Percentiles rank a stretch among this genome's conserved stretches.
phyloP scores from a whole-genome alignment of 495 filamentous ascomycete species.

The Aspergillus panamensis region DNA sequence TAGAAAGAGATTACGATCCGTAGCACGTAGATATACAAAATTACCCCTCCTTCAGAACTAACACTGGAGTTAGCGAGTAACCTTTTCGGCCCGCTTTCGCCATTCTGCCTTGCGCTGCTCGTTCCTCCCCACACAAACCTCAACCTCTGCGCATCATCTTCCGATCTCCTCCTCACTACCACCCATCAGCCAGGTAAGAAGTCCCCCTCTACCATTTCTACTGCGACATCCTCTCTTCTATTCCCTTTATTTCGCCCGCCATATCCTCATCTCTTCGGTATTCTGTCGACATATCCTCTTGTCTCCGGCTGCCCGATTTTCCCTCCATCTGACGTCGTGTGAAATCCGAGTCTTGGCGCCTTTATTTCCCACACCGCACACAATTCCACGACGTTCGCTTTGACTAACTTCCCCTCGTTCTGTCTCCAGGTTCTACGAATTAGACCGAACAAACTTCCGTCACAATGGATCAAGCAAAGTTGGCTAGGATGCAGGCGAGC shows the following conservation, averaged over 20 bases:
- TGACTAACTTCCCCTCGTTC: constrained; percentile 17
- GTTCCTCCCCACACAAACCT: constrained; percentile 24
- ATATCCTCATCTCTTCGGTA: background rate
- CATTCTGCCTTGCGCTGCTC: constrained; percentile 9
- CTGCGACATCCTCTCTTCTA: background rate
- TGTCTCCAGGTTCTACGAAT: constrained; percentile 20
- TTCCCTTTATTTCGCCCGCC: background rate
- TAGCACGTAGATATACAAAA: background rate
- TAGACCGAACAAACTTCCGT: constrained; percentile 28
- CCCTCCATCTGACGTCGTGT: constrained; percentile 13
- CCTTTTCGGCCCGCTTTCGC: constrained; percentile 15
- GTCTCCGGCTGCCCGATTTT: background rate
- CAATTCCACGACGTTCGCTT: constrained; percentile 11
- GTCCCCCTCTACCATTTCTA: background rate
- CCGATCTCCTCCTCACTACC: constrained; percentile 20
- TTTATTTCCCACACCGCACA: constrained; percentile 17
- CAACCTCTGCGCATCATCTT: constrained; percentile 29
- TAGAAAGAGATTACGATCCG: background rate
- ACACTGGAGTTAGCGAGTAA: constrained; percentile 11
- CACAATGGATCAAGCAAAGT: constrained; percentile 57
- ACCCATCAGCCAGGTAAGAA: constrained; percentile 13
- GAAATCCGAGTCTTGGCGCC: constrained; percentile 12
- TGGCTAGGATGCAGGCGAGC: constrained; percentile 54
- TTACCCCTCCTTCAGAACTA: background rate
- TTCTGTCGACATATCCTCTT: background rate